Evolutionary conservation across 1,284 basidiomycete species (phyloP).

Genomic region (Sanghuangporus weigelae): DNA sequence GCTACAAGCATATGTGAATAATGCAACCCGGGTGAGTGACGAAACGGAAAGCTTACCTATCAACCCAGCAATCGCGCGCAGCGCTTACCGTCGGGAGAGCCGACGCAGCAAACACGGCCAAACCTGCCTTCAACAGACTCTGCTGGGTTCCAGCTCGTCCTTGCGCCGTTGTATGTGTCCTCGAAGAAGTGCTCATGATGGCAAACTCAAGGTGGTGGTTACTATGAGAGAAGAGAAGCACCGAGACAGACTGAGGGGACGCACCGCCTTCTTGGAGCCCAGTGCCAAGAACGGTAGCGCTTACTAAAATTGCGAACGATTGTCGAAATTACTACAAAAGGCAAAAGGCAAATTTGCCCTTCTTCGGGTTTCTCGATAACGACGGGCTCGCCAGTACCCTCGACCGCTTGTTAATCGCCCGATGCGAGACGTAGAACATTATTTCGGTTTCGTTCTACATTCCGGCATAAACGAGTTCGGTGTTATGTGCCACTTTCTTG

Average conservation of each 20-base stretch:
- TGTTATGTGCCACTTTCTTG: too few species aligned
- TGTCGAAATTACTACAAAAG: too few species aligned
- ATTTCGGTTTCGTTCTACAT: too few species aligned
- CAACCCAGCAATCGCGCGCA: neutral
- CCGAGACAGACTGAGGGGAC: neutral
- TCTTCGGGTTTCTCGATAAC: too few species aligned
- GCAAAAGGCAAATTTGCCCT: too few species aligned
- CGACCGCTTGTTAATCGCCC: too few species aligned
- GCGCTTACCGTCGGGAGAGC: slow-evolving; percentile 1
- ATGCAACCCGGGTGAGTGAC: neutral
- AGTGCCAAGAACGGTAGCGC: too few species aligned
- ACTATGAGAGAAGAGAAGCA: neutral
- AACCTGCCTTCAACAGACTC: neutral
- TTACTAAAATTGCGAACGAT: too few species aligned
- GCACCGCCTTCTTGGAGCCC: neutral
- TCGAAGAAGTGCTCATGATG: neutral
- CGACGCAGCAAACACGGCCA: neutral
- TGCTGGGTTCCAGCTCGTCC: neutral
- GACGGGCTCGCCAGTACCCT: too few species aligned
- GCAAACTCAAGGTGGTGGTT: neutral
- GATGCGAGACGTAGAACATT: too few species aligned
- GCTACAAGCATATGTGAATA: slow-evolving; percentile 13
- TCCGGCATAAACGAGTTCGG: too few species aligned
- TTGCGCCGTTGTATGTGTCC: neutral
- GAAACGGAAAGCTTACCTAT: neutral